These are phyloP conservation scores for Silene latifolia DNA, from an alignment of 148 eudicot species.

Conservation along the genomic window DNA sequence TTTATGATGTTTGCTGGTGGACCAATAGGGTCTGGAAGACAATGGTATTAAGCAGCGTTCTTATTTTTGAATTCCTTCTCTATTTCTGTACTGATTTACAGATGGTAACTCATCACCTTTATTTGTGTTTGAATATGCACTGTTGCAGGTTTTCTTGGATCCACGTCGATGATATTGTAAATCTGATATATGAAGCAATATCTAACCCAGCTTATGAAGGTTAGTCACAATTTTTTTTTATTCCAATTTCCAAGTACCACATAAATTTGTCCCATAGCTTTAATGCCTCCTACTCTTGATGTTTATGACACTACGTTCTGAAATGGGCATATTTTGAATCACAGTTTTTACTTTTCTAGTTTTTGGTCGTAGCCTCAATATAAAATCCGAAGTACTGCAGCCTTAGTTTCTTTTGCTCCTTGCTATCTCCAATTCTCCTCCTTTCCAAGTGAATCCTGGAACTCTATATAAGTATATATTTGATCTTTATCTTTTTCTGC, in stretches of 20 bases:
- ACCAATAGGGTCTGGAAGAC: conserved; percentile 94
- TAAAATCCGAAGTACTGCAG: neutral
- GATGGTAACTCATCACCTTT: neutral
- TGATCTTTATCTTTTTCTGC: neutral
- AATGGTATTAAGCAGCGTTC: conserved; percentile 55
- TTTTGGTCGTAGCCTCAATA: neutral
- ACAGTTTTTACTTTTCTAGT: neutral
- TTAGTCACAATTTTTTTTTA: neutral
- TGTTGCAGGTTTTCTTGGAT: conserved; percentile 95
- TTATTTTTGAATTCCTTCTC: neutral
- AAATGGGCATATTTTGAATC: neutral
- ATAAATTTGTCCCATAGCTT: neutral
- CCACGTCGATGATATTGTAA: conserved; percentile 91
- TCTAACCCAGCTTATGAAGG: conserved; percentile 81
- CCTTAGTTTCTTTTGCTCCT: neutral
- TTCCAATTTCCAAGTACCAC: neutral
- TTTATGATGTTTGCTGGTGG: conserved; percentile 99
- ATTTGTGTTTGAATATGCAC: neutral
- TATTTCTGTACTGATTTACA: neutral
- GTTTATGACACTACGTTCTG: neutral
- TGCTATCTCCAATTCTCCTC: conserved; percentile 2
- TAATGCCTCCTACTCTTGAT: neutral
- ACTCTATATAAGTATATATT: neutral
- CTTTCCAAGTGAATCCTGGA: conserved; percentile 7
- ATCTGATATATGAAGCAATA: conserved; percentile 81